Base-by-base conservation (phyloP, 768 basidiomycete species). In the Tylopilus sp. region DNA sequence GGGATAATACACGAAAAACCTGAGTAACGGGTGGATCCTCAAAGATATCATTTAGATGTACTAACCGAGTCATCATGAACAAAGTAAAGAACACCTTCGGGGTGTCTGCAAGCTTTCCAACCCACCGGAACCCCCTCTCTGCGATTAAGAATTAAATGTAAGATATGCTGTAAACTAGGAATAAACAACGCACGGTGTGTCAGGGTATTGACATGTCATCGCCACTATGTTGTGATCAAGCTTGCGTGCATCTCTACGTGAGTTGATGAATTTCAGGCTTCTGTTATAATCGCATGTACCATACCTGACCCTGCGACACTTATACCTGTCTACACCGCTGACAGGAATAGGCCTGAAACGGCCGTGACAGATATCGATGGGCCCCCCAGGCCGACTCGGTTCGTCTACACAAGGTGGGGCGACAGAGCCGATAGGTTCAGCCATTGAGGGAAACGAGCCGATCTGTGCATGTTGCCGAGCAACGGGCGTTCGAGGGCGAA, bases 51-150 rank as follows among this genome's bases (percentile, higher is more conserved):
- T 26, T 8, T 8, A 26, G 26, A 26, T 31, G 7, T 33, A 57
- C 71, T 9, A 41, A 82, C 83, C 67, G 74, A 74, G 3, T 67
- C 54, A 41, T 52, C 15, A 48, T 82, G 70, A 56, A 73, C 74
- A 47, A 79, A 86, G 58, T 85, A 86, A 18, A 77, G 71, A 15
- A 73, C 75, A 5, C 85, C 85, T 63, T 86, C 84, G 0, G 83
- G 82, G 57, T 86, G 85, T 2, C 70, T 64, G 30, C 69, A 66
- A 1, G 74, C 62, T 7, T 36, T 63, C 85, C 85, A 86, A 0
- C 72, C 76, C 1, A 17, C 8, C 0, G 68, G 70, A 1, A 51
- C 18, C 0, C 22, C 48, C 33, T 26, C 26, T 26, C 9, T 50
- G 22, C 26, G 8, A 8, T 4, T 26, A 8, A 26, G 26, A 18